Evolutionary conservation across 352 stramenopile genomes (phyloP).

Genomic region (Discostella stelligera): DNA sequence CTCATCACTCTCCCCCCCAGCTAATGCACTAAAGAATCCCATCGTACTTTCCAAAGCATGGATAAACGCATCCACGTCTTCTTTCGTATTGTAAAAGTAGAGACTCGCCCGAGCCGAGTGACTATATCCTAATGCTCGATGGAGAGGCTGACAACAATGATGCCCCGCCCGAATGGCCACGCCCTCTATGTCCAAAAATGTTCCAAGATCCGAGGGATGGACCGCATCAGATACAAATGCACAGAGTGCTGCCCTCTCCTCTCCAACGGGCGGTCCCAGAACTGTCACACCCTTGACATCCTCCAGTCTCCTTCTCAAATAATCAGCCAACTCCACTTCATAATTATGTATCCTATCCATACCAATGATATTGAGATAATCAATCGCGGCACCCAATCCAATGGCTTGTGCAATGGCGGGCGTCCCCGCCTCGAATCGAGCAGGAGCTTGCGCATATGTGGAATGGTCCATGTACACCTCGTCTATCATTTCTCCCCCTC

Average conservation of each 20-base stretch:
- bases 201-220: constrained; percentile 85
- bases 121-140: constrained; percentile 79
- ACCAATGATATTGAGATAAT: constrained; percentile 82
- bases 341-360: constrained; percentile 85
- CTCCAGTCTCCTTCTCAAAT: constrained; percentile 75
- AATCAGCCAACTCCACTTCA: constrained; percentile 81
- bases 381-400: constrained; percentile 81
- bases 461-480: constrained; percentile 82
- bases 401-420: constrained; percentile 86
- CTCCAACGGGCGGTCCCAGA: constrained; percentile 75
- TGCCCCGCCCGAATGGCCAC: constrained; percentile 86
- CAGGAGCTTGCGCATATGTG: constrained; percentile 82
- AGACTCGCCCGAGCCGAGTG: constrained; percentile 83
- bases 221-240: constrained; percentile 82
- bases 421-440: constrained; percentile 86
- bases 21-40: constrained; percentile 49
- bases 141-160: constrained; percentile 87
- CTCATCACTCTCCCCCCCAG: constrained; percentile 6
- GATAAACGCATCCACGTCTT: constrained; percentile 72
- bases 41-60: constrained; percentile 53
- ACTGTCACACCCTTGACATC: constrained; percentile 80
- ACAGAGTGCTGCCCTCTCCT: constrained; percentile 74
- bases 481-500: constrained; percentile 87
- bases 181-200: constrained; percentile 88
- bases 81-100: constrained; percentile 88